Evolutionary conservation across 2,329 filamentous ascomycete species (phyloP).

Genomic region (Fusarium guadeloupense): DNA sequence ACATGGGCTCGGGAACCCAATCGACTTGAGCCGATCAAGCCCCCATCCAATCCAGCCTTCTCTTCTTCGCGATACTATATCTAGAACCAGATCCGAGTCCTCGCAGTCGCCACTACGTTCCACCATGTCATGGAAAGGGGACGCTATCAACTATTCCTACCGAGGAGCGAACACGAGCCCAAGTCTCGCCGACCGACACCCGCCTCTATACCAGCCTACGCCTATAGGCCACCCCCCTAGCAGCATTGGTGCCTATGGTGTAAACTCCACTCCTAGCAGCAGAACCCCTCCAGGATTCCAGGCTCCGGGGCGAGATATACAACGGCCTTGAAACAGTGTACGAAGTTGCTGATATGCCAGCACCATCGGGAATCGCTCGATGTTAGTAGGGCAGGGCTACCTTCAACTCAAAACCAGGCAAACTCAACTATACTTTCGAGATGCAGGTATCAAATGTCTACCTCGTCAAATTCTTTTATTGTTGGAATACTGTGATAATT

Average conservation of each 20-base stretch:
- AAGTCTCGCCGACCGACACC: slow-evolving; percentile 57
- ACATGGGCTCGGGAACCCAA: slow-evolving; percentile 54
- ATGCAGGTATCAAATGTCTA: not conserved
- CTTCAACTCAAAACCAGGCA: not conserved
- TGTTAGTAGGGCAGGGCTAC: not conserved
- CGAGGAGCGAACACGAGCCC: slow-evolving; percentile 58
- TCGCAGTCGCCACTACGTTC: slow-evolving; percentile 67
- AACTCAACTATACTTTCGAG: not conserved
- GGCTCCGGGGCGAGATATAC: not conserved
- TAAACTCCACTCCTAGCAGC: slow-evolving; percentile 4
- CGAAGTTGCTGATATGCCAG: not conserved
- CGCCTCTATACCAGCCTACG: slow-evolving; percentile 61
- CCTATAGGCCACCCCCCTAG: slow-evolving; percentile 49
- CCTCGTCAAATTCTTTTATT: not conserved
- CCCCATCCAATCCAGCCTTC: slow-evolving; percentile 66
- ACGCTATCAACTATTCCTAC: slow-evolving; percentile 67
- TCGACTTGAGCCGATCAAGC: slow-evolving; percentile 57
- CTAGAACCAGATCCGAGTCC: slow-evolving; percentile 65
- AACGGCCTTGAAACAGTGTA: not conserved
- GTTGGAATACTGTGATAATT: slow-evolving; percentile 4
- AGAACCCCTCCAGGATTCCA: slow-evolving; percentile 14
- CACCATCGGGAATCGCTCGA: not conserved
- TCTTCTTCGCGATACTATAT: slow-evolving; percentile 66
- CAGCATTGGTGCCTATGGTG: slow-evolving; percentile 10
- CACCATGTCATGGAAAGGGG: slow-evolving; percentile 71